A percentile compares a stretch with the other conserved stretches of the same genome.
These are phyloP conservation scores for Pseudopithomyces chartarum DNA, from an alignment of 2,329 filamentous ascomycete species.

Conservation along the genomic window DNA sequence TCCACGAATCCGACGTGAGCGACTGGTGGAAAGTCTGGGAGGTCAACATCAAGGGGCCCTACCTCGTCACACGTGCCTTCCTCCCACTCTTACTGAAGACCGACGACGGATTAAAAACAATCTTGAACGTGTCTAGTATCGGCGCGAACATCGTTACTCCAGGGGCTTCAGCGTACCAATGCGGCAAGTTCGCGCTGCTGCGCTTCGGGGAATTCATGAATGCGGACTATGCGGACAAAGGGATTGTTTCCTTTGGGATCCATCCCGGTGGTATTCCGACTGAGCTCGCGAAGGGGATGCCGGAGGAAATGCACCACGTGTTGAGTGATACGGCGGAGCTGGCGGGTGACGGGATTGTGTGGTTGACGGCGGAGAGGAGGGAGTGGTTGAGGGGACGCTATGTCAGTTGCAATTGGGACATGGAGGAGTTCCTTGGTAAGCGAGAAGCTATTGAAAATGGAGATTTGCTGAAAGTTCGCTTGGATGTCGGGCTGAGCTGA, in stretches of 20 bases:
- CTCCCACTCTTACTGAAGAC: slow-evolving; percentile 44
- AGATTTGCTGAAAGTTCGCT: slow-evolving; percentile 29
- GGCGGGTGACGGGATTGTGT: slow-evolving; percentile 22
- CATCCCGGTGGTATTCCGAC: slow-evolving; percentile 18
- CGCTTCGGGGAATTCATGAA: slow-evolving; percentile 55
- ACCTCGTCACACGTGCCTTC: slow-evolving; percentile 50
- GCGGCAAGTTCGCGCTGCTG: slow-evolving; percentile 54
- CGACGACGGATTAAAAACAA: slow-evolving; percentile 26
- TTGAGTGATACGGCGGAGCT: slow-evolving; percentile 10
- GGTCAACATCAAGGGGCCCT: slow-evolving; percentile 55
- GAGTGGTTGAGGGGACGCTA: slow-evolving; percentile 31
- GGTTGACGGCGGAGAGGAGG: slow-evolving; percentile 24
- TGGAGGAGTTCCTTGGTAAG: slow-evolving; percentile 24
- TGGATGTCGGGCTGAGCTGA: slow-evolving; percentile 9
- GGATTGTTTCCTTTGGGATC: slow-evolving; percentile 14
- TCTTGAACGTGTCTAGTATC: slow-evolving; percentile 54
- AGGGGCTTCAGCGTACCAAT: slow-evolving; percentile 47
- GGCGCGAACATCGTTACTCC: slow-evolving; percentile 40
- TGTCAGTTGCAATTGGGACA: slow-evolving; percentile 30
- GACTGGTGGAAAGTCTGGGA: slow-evolving; percentile 51
- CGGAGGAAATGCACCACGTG: neutral
- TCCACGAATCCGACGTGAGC: neutral
- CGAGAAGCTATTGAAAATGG: slow-evolving; percentile 26
- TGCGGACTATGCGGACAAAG: slow-evolving; percentile 39
- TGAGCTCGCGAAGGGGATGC: neutral